These are phyloP conservation scores for Vitis hybrid DNA, from an alignment of 177 flowering plant species.

Conservation along the genomic window DNA sequence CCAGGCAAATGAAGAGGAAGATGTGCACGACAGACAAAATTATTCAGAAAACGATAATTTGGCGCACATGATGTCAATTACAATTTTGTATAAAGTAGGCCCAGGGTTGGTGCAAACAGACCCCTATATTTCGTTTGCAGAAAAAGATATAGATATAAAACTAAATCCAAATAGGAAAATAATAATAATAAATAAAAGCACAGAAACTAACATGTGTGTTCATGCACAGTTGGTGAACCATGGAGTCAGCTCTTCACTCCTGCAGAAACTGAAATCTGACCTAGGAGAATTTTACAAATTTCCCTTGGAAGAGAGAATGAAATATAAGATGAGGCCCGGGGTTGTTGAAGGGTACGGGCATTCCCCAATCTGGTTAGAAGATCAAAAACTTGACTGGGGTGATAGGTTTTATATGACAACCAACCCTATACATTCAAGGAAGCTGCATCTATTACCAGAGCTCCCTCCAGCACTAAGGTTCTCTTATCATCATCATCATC, in stretches of 20 bases:
- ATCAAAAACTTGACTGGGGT: conserved; percentile 33
- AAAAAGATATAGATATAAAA: too few species aligned
- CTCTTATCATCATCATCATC: not conserved
- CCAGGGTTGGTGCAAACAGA: too few species aligned
- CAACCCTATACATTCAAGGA: conserved; percentile 31
- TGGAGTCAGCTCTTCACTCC: conserved; percentile 26
- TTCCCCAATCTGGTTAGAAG: not conserved
- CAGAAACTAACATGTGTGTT: not conserved
- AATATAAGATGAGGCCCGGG: conserved; percentile 16
- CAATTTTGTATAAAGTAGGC: too few species aligned
- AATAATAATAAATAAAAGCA: not conserved
- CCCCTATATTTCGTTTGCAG: too few species aligned
- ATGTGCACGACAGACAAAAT: too few species aligned
- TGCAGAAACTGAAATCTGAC: conserved; percentile 28
- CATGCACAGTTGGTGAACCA: conserved; percentile 36
- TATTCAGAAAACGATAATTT: too few species aligned
- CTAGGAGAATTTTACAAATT: conserved; percentile 29
- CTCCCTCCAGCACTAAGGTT: conserved; percentile 39
- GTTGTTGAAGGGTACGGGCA: conserved; percentile 37
- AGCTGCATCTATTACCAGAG: conserved; percentile 37
- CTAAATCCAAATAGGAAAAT: not conserved
- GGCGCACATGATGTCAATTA: too few species aligned
- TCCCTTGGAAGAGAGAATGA: conserved; percentile 32
- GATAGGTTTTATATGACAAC: conserved; percentile 25
- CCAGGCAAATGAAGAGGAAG: too few species aligned